These are phyloP conservation scores for Yamadazyma ubonensis DNA, from an alignment of 805 yeast species.

Conservation along the genomic window DNA sequence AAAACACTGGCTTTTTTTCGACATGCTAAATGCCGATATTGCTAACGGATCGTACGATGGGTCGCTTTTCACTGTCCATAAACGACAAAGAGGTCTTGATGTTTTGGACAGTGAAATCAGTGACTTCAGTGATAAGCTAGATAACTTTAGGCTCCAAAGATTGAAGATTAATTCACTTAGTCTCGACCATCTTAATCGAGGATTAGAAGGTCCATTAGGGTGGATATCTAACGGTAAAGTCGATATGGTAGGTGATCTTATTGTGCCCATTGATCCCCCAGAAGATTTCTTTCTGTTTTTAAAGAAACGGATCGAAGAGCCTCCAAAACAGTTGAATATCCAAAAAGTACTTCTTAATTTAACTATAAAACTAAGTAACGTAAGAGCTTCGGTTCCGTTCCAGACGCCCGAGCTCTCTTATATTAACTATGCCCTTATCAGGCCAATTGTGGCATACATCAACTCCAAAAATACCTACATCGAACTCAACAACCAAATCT, in stretches of 20 bases:
- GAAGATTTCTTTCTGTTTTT: conserved; percentile 3
- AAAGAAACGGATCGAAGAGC: conserved; percentile 23
- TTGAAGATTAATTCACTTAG: conserved; percentile 81
- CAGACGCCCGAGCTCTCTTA: conserved; percentile 87
- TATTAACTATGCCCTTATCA: conserved; percentile 83
- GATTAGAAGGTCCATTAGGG: conserved; percentile 92
- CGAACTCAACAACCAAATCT: conserved; percentile 79
- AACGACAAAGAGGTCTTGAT: conserved; percentile 55
- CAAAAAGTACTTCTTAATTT: conserved; percentile 74
- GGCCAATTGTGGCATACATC: conserved; percentile 95
- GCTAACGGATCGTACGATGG: conserved; percentile 92
- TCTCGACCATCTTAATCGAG: conserved; percentile 86
- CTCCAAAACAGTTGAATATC: conserved; percentile 28
- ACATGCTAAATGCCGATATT: conserved; percentile 76
- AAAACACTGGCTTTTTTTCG: conserved; percentile 92
- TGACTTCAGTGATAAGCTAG: conserved; percentile 13
- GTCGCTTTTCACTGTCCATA: conserved; percentile 88
- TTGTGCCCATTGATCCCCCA: conserved; percentile 50
- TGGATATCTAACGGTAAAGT: conserved; percentile 94
- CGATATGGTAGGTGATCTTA: conserved; percentile 88
- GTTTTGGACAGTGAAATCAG: conserved; percentile 34
- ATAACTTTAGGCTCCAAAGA: conserved; percentile 51
- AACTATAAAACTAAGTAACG: conserved; percentile 76
- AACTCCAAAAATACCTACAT: conserved; percentile 87
- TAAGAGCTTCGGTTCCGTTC: conserved; percentile 85